Evolutionary conservation across 108 stramenopile genomes (phyloP).

Genomic region (Aurantiochytrium sp.): DNA sequence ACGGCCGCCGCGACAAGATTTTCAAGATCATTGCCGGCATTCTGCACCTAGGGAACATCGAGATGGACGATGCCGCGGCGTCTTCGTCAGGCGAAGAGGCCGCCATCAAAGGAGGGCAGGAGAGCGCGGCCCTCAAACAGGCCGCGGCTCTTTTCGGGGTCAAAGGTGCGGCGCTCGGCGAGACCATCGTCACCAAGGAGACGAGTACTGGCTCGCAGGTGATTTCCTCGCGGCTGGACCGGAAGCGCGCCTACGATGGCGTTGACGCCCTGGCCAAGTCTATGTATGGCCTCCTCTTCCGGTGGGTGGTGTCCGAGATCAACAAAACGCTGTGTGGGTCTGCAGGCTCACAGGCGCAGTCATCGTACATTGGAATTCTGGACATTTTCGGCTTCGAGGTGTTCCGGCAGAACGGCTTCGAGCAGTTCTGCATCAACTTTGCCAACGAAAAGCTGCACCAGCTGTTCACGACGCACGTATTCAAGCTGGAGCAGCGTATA

Average conservation of each 20-base stretch:
- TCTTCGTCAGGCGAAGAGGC: no score
- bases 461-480: constrained; percentile 60
- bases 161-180: constrained; percentile 64
- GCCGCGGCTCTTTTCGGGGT: constrained; percentile 77
- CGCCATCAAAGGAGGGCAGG: background rate
- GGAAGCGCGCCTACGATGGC: constrained; percentile 75
- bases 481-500: constrained; percentile 62
- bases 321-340: constrained; percentile 80
- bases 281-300: constrained; percentile 81
- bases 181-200: constrained; percentile 66
- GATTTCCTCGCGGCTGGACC: constrained; percentile 60
- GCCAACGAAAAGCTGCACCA: constrained; percentile 70
- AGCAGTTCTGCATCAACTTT: constrained; percentile 61
- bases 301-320: constrained; percentile 80
- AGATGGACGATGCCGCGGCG: constrained; percentile 58
- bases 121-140: constrained; percentile 38
- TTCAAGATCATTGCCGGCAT: constrained; percentile 77
- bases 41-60: constrained; percentile 83
- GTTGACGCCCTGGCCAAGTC: constrained; percentile 91
- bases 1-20: constrained; percentile 59
- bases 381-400: constrained; percentile 60
- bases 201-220: constrained; percentile 58
- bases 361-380: constrained; percentile 39
- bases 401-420: constrained; percentile 53
- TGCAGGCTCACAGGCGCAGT: no score